phyloP scores from a whole-genome alignment of 140 eudicot genomes.

The Ambrosia hybrid region DNA sequence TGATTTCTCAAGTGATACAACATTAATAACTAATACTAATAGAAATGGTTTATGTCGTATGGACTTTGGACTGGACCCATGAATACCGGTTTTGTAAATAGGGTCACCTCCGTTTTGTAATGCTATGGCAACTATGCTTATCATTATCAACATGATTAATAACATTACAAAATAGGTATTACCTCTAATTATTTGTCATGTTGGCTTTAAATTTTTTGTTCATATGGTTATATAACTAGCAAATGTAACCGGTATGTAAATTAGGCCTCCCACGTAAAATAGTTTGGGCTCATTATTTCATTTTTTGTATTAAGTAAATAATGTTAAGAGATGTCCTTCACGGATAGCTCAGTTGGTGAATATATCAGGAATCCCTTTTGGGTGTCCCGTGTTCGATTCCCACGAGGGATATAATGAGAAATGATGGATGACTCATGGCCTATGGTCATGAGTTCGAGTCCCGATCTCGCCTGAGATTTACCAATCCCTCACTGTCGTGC shows the following conservation, averaged over 20 bases:
- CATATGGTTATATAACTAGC: background rate
- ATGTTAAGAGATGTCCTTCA: no score
- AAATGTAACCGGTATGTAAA: background rate
- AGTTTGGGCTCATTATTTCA: no score
- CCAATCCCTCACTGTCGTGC: no score
- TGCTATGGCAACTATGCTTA: slow-evolving; percentile 16
- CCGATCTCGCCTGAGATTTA: no score
- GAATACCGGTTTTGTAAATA: slow-evolving; percentile 22
- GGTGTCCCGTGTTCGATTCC: no score
- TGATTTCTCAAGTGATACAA: slow-evolving; percentile 80
- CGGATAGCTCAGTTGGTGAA: no score
- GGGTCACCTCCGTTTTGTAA: slow-evolving; percentile 27
- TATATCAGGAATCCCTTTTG: no score
- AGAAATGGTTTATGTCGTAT: slow-evolving; percentile 30
- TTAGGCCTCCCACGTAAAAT: no score
- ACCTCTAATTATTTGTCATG: background rate
- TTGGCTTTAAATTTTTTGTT: background rate
- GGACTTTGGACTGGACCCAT: slow-evolving; percentile 33
- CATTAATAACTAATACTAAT: slow-evolving; percentile 13
- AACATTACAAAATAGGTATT: slow-evolving; percentile 13
- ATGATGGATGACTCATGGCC: no score
- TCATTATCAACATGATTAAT: slow-evolving; percentile 9
- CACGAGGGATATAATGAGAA: no score
- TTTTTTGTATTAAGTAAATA: no score
- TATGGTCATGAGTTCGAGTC: no score